Percentiles rank a stretch among this genome's conserved stretches.
Evolutionary conservation across 768 basidiomycete genomes (phyloP).

Genomic region (Coprinopsis strossmayeri): DNA sequence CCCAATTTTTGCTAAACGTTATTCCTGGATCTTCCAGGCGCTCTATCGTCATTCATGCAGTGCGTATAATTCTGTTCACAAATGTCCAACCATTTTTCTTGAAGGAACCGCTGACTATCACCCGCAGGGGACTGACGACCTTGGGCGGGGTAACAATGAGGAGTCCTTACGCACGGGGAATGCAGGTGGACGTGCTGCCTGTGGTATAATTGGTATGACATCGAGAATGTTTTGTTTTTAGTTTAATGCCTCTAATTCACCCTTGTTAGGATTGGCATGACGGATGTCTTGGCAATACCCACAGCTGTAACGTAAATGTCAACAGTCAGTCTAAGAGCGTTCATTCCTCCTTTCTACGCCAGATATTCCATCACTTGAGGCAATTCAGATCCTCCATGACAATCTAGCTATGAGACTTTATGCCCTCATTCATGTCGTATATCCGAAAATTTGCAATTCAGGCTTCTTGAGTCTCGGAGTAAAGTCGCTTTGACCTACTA

Average conservation of each 20-base stretch:
- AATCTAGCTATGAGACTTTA: not conserved
- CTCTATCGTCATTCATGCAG: slow-evolving; percentile 69
- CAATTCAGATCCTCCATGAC: too few relatives aligned
- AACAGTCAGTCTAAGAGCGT: too few relatives aligned
- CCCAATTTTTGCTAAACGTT: slow-evolving; percentile 2
- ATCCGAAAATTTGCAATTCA: not conserved
- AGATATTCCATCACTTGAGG: too few relatives aligned
- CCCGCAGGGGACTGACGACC: slow-evolving; percentile 64
- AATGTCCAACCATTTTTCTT: too few relatives aligned
- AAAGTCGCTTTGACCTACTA: slow-evolving; percentile 1
- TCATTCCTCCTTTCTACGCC: too few relatives aligned
- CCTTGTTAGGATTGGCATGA: not conserved
- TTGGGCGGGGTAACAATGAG: slow-evolving; percentile 60
- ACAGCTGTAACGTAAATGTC: too few relatives aligned
- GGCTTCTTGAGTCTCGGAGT: not conserved
- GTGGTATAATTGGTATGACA: not conserved
- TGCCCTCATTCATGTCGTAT: not conserved
- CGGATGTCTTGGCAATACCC: too few relatives aligned
- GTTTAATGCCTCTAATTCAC: not conserved
- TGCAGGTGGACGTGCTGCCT: slow-evolving; percentile 34
- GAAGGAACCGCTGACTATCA: slow-evolving; percentile 4
- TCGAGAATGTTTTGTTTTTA: not conserved
- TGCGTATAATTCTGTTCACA: slow-evolving; percentile 25
- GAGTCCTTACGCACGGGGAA: slow-evolving; percentile 78
- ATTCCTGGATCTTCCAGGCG: slow-evolving; percentile 33